These are phyloP conservation scores for Colletotrichum eremochloae DNA, from an alignment of 2,329 filamentous ascomycete genomes.

Conservation along the genomic window DNA sequence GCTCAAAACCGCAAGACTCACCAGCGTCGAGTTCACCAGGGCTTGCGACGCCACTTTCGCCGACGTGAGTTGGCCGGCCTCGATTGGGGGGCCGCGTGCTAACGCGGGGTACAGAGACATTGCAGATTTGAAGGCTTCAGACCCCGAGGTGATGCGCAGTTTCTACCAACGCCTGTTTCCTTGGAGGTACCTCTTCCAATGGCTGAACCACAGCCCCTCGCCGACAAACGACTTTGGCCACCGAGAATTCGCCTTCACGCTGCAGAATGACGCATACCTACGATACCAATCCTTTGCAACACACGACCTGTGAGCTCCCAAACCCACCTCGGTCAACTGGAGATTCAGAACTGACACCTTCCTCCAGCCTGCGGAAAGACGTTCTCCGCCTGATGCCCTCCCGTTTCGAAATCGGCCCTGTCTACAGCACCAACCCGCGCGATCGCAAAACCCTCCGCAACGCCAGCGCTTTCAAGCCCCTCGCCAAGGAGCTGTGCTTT, in stretches of 20 bases:
- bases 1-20: constrained; percentile 58
- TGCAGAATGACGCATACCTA: constrained; percentile 92
- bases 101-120: constrained; percentile 48
- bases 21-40: constrained; percentile 56
- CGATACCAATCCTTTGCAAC: constrained; percentile 83
- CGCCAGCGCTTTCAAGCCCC: constrained; percentile 83
- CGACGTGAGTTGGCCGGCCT: constrained; percentile 53
- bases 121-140: constrained; percentile 66
- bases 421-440: constrained; percentile 93
- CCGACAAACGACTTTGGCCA: constrained; percentile 91
- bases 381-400: constrained; percentile 89
- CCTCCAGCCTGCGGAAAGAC: constrained; percentile 83
- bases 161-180: constrained; percentile 98
- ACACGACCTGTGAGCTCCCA: constrained; percentile 61
- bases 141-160: constrained; percentile 88
- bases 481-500: constrained; percentile 96
- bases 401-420: constrained; percentile 98
- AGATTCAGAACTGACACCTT: constrained; percentile 27
- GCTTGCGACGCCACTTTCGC: constrained; percentile 55
- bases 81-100: not conserved
- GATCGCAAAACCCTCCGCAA: constrained; percentile 91
- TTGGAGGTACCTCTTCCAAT: constrained; percentile 94
- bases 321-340: not conserved
- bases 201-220: constrained; percentile 93
- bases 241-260: constrained; percentile 94